Evolutionary conservation across 2,329 filamentous ascomycete genomes (phyloP).

Genomic region (Boeremia exigua): DNA sequence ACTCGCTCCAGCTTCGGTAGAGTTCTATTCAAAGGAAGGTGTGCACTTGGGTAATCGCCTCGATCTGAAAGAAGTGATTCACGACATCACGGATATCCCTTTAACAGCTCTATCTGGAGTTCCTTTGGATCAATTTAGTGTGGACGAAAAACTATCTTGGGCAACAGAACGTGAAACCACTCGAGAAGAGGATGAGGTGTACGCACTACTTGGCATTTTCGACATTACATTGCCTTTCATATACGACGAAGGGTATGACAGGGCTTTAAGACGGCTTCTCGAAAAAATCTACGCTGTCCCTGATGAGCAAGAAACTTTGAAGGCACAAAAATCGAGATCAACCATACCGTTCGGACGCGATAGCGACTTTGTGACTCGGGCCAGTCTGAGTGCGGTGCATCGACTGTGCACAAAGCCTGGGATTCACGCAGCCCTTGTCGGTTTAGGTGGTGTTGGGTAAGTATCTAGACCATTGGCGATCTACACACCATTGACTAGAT

Average conservation of each 20-base stretch:
- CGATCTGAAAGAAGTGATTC: conserved; percentile 7
- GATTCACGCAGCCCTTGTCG: conserved; percentile 21
- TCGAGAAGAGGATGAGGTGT: conserved; percentile 22
- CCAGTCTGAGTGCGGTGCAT: conserved; percentile 1
- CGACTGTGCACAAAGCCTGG: conserved; percentile 4
- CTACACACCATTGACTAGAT: background rate
- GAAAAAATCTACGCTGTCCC: background rate
- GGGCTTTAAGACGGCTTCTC: background rate
- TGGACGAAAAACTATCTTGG: conserved; percentile 29
- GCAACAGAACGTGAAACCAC: conserved; percentile 30
- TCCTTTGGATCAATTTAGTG: conserved; percentile 9
- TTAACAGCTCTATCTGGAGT: conserved; percentile 4
- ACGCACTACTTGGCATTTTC: conserved; percentile 24
- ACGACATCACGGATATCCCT: conserved; percentile 19
- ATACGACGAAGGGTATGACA: conserved; percentile 7
- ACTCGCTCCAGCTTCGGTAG: conserved; percentile 16
- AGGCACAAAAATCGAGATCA: background rate
- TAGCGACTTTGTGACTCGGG: conserved; percentile 31
- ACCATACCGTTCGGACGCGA: conserved; percentile 24
- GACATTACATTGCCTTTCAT: conserved; percentile 7
- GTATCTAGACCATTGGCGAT: background rate
- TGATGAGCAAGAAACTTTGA: background rate
- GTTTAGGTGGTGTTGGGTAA: conserved; percentile 31
- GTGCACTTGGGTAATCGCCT: conserved; percentile 11
- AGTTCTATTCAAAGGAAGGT: conserved; percentile 22